phyloP scores from a whole-genome alignment of 148 eudicot species.

The Rhododendron vialii region DNA sequence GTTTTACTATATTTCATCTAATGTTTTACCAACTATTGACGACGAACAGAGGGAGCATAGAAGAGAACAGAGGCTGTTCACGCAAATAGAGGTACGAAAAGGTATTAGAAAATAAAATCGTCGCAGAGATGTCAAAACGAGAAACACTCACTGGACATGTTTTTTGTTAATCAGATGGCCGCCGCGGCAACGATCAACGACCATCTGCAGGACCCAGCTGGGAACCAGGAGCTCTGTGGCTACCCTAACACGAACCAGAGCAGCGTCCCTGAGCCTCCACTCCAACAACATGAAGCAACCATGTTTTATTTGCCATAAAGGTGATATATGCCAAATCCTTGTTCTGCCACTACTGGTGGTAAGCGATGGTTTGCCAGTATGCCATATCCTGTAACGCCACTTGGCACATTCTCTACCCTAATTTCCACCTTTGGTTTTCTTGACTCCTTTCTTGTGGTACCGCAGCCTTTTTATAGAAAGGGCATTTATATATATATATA shows the following conservation, averaged over 20 bases:
- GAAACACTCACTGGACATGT: slow-evolving; percentile 1
- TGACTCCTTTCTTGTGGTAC: background rate
- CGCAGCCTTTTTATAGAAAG: background rate
- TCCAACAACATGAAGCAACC: background rate
- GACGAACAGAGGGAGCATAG: background rate
- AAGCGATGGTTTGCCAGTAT: background rate
- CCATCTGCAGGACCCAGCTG: background rate
- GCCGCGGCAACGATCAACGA: background rate
- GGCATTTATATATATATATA: too few relatives aligned
- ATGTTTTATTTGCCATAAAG: background rate
- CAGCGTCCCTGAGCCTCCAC: background rate
- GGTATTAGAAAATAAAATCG: background rate
- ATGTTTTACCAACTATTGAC: background rate
- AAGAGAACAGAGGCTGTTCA: background rate
- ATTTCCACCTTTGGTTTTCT: background rate
- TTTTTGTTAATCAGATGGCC: background rate
- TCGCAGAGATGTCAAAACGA: background rate
- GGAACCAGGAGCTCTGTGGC: background rate
- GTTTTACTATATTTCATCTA: background rate
- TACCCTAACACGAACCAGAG: background rate
- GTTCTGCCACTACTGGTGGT: background rate
- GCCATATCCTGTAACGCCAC: background rate
- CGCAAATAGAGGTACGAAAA: slow-evolving; percentile 10
- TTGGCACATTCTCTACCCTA: background rate
- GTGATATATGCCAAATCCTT: background rate